Evolutionary conservation across 305 asterid genomes (phyloP).

Genomic region (Fraxinus velutina): DNA sequence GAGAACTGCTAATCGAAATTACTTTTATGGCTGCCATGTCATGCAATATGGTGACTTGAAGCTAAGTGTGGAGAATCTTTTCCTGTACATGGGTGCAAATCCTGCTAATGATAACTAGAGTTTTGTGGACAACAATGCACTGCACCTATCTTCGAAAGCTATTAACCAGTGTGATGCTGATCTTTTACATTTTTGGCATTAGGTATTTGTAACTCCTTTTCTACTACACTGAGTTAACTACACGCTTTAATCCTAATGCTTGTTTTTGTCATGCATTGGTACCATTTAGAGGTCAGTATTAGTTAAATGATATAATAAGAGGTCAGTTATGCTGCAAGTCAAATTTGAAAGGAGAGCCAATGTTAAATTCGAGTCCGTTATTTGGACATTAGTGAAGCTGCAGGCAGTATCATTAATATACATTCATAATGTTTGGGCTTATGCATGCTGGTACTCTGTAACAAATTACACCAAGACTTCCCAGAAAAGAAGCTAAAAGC

Average conservation of each 20-base stretch:
- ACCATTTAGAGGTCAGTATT: neutral
- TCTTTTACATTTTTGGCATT: slow-evolving; percentile 85
- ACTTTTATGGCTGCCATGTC: slow-evolving; percentile 72
- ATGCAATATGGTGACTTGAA: slow-evolving; percentile 88
- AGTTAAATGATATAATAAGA: neutral
- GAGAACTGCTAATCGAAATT: slow-evolving; percentile 62
- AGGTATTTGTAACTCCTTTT: slow-evolving; percentile 42
- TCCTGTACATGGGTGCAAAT: slow-evolving; percentile 65
- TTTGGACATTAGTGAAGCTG: neutral
- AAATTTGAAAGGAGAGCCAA: neutral
- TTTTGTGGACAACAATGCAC: slow-evolving; percentile 47
- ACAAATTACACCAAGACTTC: neutral
- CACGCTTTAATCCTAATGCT: neutral
- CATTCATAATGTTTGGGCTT: neutral
- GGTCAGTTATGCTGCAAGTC: neutral
- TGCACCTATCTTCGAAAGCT: slow-evolving; percentile 42
- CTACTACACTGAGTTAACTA: neutral
- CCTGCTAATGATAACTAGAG: slow-evolving; percentile 77
- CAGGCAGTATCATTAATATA: neutral
- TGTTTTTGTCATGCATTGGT: neutral
- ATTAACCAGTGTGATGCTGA: slow-evolving; percentile 94
- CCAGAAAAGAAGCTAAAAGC: neutral
- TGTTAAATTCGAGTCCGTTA: neutral
- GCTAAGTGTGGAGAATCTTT: slow-evolving; percentile 48
- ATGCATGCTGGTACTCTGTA: neutral